A percentile compares a stretch with the other conserved stretches of the same genome.
Evolutionary conservation across 2,329 filamentous ascomycete species (phyloP).

Genomic region (Colletotrichum cuscutae): DNA sequence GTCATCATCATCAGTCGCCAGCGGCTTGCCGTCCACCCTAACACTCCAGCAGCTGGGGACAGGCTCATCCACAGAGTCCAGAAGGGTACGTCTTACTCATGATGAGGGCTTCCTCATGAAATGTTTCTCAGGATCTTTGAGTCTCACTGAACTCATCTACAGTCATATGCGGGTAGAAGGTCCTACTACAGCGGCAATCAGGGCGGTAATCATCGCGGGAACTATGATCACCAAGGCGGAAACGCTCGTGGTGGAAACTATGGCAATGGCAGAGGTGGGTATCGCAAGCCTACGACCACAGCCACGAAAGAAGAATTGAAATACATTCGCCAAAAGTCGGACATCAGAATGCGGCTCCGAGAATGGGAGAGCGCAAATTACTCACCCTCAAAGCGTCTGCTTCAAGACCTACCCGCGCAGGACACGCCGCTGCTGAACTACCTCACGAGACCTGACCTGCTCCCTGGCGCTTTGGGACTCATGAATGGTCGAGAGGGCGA

Average conservation of each 20-base stretch:
- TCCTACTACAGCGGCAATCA: not conserved
- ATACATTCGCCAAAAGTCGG: slow-evolving; percentile 12
- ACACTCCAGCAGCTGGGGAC: slow-evolving; percentile 24
- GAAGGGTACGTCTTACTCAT: not conserved
- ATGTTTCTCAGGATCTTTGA: not conserved
- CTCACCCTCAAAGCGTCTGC: slow-evolving; percentile 36
- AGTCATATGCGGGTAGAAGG: not conserved
- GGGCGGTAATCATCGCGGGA: not conserved
- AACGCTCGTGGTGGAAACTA: not conserved
- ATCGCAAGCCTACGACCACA: not conserved
- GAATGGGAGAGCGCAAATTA: slow-evolving; percentile 53
- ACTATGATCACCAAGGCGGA: not conserved
- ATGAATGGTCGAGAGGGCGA: slow-evolving; percentile 36
- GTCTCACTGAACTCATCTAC: not conserved
- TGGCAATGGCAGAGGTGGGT: slow-evolving; percentile 13
- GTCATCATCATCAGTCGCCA: not conserved
- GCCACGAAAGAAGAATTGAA: not conserved
- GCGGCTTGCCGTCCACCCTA: slow-evolving; percentile 18
- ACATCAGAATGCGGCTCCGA: slow-evolving; percentile 54
- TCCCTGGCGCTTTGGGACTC: slow-evolving; percentile 38
- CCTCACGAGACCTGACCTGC: slow-evolving; percentile 48
- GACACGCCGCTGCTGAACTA: slow-evolving; percentile 45
- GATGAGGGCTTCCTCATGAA: not conserved
- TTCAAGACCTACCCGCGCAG: slow-evolving; percentile 41
- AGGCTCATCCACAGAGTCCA: not conserved